Evolutionary conservation across 495 filamentous ascomycete species (phyloP), one percentile per base, ranked within the genome.

Genomic region (Trichoderma parareesei): DNA sequence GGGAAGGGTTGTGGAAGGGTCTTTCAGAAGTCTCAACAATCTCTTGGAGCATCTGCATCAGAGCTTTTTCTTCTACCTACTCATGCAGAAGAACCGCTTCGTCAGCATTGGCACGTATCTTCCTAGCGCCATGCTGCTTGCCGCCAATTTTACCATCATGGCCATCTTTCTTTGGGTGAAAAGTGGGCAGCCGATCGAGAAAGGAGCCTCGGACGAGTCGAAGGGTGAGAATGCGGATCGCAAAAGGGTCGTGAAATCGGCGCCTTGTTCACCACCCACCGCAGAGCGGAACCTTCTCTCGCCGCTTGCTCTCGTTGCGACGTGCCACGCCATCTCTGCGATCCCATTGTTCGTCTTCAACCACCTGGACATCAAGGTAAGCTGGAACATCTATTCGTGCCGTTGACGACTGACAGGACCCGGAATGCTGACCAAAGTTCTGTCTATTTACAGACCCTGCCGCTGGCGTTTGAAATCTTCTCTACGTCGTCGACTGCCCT

Each of bases 51-150:
- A 98, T 73, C 84, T 98, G 66, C 94, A 98, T 71, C 94, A 98
- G 79, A 96, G 91, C 71, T 98, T 98, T 82, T 98, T 98, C 82
- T 98, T 98, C 78, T 98, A 98, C 74, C 78, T 98, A 35, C 84
- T 98, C 18, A 92, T 98, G 84, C 87, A 91, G 63, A 81, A 86
- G 18, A 88, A 94, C 63, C 85, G 92, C 8, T 98, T 98, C 74
- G 95, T 98, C 64, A 97, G 93, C 74, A 98, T 98, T 66, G 94
- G 94, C 20, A 98, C 94, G 1, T 98, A 98, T 70, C 80, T 98
- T 5, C 94, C 95, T 5, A 96, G 92, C 74, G 94, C 93, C 7
- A 98, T 98, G 95, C 76, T 97, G 38, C 83, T 98, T 64, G 95
- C 95, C 8, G 88, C 83, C 33, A 97, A 93, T 72, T 98, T 98